Evolutionary conservation across 352 stramenopile genomes (phyloP), one percentile per base, ranked within the genome.

Genomic region (Pythium pectinolyticum): DNA sequence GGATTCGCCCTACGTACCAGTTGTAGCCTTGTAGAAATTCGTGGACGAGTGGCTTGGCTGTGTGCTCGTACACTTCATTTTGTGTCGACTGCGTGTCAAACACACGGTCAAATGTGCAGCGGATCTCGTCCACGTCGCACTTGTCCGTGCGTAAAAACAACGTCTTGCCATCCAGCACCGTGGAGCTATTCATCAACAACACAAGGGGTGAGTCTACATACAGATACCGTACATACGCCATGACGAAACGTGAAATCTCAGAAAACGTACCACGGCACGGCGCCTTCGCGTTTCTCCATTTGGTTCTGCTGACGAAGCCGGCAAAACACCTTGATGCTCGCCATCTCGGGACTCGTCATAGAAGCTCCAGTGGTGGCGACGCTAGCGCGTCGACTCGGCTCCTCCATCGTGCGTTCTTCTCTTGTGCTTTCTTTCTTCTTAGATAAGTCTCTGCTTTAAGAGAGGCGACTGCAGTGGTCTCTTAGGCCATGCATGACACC

Each of bases 21-120:
- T 92, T 92, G 74, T 80, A 89, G 43, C 84, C 84, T 32, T 88
- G 68, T 11, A 92, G 77, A 35, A 86, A 87, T 5, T 89, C 82
- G 12, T 77, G 70, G 7, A 88, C 76, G 17, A 90, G 73, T 19
- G 77, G 75, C 63, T 88, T 85, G 25, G 82, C 82, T 14, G 79
- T 81, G 69, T 86, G 63, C 24, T 86, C 72, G 63, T 89, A 93
- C 3, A 93, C 80, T 24, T 93, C 76, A 37, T 78, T 58, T 58
- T 93, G 82, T 3, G 61, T 90, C 10, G 82, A 75, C 46, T 84
- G 28, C 48, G 69, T 53, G 47, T 80, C 68, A 58, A 93, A 93
- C 8, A 91, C 81, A 51, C 71, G 77, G 59, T 91, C 82, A 48
- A 91, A 93, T 3, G 76, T 87, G 55, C 70, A 92, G 48, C 84